Evolutionary conservation across 768 basidiomycete genomes (phyloP), one percentile per base, ranked within the genome.

Genomic region (Suillus subalutaceus): DNA sequence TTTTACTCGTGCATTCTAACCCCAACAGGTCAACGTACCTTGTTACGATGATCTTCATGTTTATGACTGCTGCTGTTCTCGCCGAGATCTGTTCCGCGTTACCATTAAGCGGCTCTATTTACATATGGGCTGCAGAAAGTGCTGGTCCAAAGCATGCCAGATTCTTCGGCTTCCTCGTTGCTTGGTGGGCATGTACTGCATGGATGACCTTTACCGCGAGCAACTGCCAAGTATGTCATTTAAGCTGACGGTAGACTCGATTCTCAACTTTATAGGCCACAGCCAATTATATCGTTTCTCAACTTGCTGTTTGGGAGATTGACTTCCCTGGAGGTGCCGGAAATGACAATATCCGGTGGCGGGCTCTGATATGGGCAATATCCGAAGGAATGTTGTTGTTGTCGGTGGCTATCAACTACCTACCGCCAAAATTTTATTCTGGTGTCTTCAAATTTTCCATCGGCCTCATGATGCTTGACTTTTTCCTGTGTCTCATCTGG

Each of bases 121-220:
- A 96, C 77, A 89, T 95, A 59, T 97, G 95, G 95, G 92, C 94
- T 0, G 94, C 94, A 20, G 94, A 94, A 73, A 94, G 93, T 72
- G 95, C 93, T 6, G 95, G 95, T 2, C 89, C 89, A 6, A 93
- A 92, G 70, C 89, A 93, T 71, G 93, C 89, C 3, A 85, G 95
- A 43, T 91, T 96, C 77, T 86, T 94, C 69, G 94, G 93, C 1
- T 94, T 96, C 79, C 76, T 94, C 64, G 94, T 96, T 18, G 94
- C 94, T 38, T 97, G 92, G 91, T 97, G 94, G 94, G 83, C 92
- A 16, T 90, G 89, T 65, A 95, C 94, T 1, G 95, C 94, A n/a
- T 97, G 95, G 95, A 94, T 94, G 86, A 96, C 95, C 0, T 97
- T 96, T 71, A 84, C 88, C 48, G 95, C 95, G 10, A 87, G 91